These are phyloP conservation scores for Dendrocalamus latiflorus DNA, from an alignment of 202 grass and related monocot species.

Conservation along the genomic window DNA sequence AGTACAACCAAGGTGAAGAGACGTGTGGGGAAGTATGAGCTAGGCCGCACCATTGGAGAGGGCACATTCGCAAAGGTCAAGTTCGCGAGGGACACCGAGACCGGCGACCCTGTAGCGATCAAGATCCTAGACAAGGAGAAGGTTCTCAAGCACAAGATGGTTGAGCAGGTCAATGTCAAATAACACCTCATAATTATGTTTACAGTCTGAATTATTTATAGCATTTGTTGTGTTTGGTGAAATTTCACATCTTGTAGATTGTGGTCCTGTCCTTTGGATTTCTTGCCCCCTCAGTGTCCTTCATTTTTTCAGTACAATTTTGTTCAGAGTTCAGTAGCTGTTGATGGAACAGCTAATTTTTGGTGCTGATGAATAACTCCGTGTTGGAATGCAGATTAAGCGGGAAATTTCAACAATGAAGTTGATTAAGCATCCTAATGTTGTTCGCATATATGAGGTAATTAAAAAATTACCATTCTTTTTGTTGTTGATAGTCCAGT, in stretches of 20 bases:
- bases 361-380: constrained; percentile 17
- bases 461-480: neutral
- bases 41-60: constrained; percentile 69
- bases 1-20: constrained; percentile 76
- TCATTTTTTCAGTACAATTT: neutral
- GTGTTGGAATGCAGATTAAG: constrained; percentile 54
- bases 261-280: neutral
- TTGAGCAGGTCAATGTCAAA: constrained; percentile 59
- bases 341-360: neutral
- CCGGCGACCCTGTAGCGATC: constrained; percentile 55
- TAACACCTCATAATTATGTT: neutral
- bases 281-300: no score
- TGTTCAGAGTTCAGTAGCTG: neutral
- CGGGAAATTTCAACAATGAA: constrained; percentile 80
- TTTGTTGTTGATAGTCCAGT: neutral
- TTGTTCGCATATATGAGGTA: constrained; percentile 76
- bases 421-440: constrained; percentile 84
- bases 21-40: constrained; percentile 75
- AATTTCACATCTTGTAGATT: constrained; percentile 19
- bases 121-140: constrained; percentile 84
- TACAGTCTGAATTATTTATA: constrained; percentile 1
- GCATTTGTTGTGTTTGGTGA: constrained; percentile 12
- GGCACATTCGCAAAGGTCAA: constrained; percentile 78
- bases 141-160: constrained; percentile 83
- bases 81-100: constrained; percentile 55